Conservation (phyloP, 2,329 filamentous ascomycete species). For the Aspergillus sp. region DNA sequence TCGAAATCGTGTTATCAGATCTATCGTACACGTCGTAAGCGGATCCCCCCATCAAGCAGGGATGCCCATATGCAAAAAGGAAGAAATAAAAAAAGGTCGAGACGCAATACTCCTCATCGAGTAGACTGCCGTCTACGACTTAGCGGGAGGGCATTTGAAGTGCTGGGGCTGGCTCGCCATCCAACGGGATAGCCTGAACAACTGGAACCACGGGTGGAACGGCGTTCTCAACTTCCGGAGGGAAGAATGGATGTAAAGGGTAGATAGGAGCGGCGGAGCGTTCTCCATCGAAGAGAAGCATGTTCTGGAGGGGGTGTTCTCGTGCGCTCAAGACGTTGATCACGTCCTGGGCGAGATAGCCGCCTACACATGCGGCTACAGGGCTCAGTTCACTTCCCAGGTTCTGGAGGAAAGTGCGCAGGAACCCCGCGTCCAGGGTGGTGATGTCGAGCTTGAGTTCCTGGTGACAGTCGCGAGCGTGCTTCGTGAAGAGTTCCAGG, state of each 20-base stretch:
- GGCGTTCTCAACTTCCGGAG: slow-evolving; percentile 30
- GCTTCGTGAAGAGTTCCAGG: slow-evolving; percentile 72
- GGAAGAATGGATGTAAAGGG: slow-evolving; percentile 70
- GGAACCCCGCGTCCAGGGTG: slow-evolving; percentile 68
- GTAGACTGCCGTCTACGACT: neutral
- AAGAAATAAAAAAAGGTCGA: too few species aligned
- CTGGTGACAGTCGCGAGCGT: slow-evolving; percentile 76
- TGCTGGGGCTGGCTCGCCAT: slow-evolving; percentile 14
- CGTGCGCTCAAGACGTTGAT: slow-evolving; percentile 91
- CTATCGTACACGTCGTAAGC: slow-evolving; percentile 19
- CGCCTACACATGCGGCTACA: slow-evolving; percentile 84
- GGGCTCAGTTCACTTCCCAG: slow-evolving; percentile 81
- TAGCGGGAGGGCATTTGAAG: neutral
- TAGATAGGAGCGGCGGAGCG: slow-evolving; percentile 77
- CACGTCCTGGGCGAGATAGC: slow-evolving; percentile 89
- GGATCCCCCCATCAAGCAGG: neutral
- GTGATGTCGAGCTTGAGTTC: slow-evolving; percentile 69
- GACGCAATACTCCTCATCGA: too few species aligned
- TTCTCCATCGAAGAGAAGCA: slow-evolving; percentile 87
- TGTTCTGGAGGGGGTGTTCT: slow-evolving; percentile 94
- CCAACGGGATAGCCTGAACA: slow-evolving; percentile 28
- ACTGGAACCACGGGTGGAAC: slow-evolving; percentile 32
- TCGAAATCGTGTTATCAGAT: neutral
- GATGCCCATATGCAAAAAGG: too few species aligned
- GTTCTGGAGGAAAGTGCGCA: slow-evolving; percentile 84